These are phyloP conservation scores for Botrytis elliptica DNA, from an alignment of 2,329 filamentous ascomycete species.

Conservation along the genomic window DNA sequence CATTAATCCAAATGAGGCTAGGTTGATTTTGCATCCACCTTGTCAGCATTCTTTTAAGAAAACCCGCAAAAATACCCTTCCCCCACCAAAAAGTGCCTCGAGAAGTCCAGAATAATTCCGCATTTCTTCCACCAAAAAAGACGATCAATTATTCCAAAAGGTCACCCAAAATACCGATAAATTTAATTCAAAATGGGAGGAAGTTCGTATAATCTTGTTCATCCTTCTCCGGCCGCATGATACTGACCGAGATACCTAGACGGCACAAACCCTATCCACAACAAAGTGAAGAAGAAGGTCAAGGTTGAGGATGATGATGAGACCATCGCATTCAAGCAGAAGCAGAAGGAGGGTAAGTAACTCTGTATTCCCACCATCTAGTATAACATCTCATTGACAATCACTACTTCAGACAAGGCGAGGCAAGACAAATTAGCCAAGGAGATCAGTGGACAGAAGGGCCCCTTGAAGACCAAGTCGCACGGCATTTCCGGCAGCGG, in stretches of 20 bases:
- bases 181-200: conserved; percentile 59
- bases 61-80: conserved; percentile 14
- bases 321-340: conserved; percentile 77
- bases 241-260: conserved; percentile 6
- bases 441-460: conserved; percentile 59
- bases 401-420: conserved; percentile 54
- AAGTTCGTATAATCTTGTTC: conserved; percentile 20
- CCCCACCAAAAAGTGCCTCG: conserved; percentile 9
- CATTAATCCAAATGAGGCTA: background rate
- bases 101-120: conserved; percentile 18
- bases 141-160: background rate
- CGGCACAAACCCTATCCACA: conserved; percentile 41
- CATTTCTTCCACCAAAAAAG: background rate
- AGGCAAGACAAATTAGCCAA: conserved; percentile 78
- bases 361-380: conserved; percentile 39
- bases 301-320: conserved; percentile 84
- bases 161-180: conserved; percentile 6
- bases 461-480: conserved; percentile 76
- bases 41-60: conserved; percentile 17
- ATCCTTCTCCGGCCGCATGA: conserved; percentile 40
- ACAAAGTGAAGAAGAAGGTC: conserved; percentile 78
- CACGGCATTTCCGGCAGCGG: conserved; percentile 98
- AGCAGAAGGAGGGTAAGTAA: conserved; percentile 76
- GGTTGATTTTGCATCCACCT: background rate
- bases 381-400: conserved; percentile 31